Conservation (phyloP, 257 asterid genomes). For the Nicotiana otophora region DNA sequence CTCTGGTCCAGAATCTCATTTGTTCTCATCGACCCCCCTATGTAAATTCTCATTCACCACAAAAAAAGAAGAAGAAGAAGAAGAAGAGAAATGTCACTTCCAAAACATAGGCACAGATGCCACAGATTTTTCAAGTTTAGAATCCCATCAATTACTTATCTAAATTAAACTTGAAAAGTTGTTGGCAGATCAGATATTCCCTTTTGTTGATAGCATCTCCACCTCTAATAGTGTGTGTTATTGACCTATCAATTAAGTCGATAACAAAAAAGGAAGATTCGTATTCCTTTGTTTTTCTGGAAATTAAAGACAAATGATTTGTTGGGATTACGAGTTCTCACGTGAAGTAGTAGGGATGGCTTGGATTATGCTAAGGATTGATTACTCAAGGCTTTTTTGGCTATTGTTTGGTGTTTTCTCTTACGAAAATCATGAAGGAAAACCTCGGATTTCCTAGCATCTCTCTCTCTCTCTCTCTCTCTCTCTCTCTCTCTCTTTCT, state of each 20-base stretch:
- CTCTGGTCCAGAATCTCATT: background rate
- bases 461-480: no score
- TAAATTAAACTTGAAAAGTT: background rate
- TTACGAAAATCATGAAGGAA: conserved; percentile 77
- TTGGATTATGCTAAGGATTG: conserved; percentile 77
- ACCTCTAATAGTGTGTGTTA: background rate
- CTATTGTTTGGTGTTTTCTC: conserved; percentile 62
- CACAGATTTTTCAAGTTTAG: conserved; percentile 75
- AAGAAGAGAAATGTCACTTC: conserved; percentile 34
- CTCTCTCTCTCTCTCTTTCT: background rate
- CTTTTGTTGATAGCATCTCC: background rate
- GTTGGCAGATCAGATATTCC: background rate
- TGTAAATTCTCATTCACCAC: background rate
- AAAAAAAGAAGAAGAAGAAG: background rate
- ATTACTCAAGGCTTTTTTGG: conserved; percentile 78
- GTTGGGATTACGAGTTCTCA: conserved; percentile 34
- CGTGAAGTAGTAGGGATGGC: conserved; percentile 44
- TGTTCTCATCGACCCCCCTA: background rate
- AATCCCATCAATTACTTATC: conserved; percentile 15
- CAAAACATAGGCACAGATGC: conserved; percentile 54
- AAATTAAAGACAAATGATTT: conserved; percentile 29
- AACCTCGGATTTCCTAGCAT: conserved; percentile 68
- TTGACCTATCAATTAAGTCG: background rate
- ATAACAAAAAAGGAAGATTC: no score
- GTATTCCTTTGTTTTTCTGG: no score